Evolutionary conservation across 2,329 filamentous ascomycete species (phyloP).

Genomic region (Neofusicoccum sp.): DNA sequence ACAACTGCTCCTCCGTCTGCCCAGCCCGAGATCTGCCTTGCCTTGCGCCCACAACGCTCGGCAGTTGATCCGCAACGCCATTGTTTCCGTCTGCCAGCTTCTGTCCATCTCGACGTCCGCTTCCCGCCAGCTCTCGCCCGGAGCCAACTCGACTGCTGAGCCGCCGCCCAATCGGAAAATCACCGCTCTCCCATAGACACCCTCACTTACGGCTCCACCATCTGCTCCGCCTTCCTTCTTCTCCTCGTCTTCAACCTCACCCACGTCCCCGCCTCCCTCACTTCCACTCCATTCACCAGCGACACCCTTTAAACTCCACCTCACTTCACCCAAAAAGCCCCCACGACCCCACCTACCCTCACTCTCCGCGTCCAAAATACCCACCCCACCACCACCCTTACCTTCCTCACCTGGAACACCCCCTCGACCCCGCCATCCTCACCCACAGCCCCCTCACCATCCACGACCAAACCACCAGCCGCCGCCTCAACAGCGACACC

Average conservation of each 20-base stretch:
- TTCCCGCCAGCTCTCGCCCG: not conserved
- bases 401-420: conserved; percentile 42
- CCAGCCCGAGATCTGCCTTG: not conserved
- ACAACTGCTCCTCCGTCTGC: not conserved
- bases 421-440: conserved; percentile 38
- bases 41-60: not conserved
- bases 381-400: conserved; percentile 32
- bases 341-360: conserved; percentile 31
- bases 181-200: not conserved
- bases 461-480: conserved; percentile 26
- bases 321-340: conserved; percentile 32
- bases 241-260: conserved; percentile 35
- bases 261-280: conserved; percentile 24
- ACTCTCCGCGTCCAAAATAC: conserved; percentile 39
- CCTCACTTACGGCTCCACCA: not conserved
- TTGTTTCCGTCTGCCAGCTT: not conserved
- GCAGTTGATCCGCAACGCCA: not conserved
- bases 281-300: conserved; percentile 4
- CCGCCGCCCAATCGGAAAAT: conserved; percentile 25
- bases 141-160: conserved; percentile 27
- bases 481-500: conserved; percentile 28
- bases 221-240: not conserved
- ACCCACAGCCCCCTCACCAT: conserved; percentile 40
- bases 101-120: not conserved
- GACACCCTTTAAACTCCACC: conserved; percentile 29